phyloP scores from a whole-genome alignment of 2,329 filamentous ascomycete species.

The Fusarium sp. region DNA sequence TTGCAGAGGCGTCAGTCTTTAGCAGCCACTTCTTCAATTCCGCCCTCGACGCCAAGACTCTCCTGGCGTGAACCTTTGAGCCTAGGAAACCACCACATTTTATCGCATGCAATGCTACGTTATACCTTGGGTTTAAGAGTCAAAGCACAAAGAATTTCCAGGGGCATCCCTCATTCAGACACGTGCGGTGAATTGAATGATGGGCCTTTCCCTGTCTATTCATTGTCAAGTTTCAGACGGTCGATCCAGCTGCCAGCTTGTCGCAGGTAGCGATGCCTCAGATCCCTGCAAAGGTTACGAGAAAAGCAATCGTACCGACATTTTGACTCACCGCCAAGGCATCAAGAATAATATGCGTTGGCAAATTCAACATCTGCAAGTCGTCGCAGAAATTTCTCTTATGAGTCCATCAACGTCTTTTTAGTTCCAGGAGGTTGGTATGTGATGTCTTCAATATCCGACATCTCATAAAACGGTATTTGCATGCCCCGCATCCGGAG shows the following conservation, averaged over 20 bases:
- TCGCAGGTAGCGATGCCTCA: not conserved
- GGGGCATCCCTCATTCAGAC: not conserved
- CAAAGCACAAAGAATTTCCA: not conserved
- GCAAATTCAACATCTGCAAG: not conserved
- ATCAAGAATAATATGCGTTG: not conserved
- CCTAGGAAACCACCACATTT: constrained; percentile 12
- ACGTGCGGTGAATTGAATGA: not conserved
- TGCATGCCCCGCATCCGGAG: constrained; percentile 22
- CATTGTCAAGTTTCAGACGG: constrained; percentile 2
- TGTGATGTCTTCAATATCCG: constrained; percentile 1
- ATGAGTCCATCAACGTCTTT: constrained; percentile 5
- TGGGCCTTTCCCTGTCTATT: not conserved
- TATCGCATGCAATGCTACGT: constrained; percentile 1
- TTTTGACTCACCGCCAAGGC: not conserved
- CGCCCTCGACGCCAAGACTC: constrained; percentile 1
- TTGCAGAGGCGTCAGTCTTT: not conserved
- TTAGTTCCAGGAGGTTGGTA: constrained; percentile 17
- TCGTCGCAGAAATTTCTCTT: not conserved
- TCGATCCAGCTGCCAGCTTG: not conserved
- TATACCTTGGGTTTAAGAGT: not conserved
- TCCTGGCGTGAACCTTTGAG: constrained; percentile 19
- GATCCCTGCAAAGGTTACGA: not conserved
- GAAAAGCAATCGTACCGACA: not conserved
- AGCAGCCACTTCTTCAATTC: not conserved
- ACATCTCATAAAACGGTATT: constrained; percentile 17